Conservation (phyloP, 305 asterid genomes). For the Ilex paraguariensis region DNA sequence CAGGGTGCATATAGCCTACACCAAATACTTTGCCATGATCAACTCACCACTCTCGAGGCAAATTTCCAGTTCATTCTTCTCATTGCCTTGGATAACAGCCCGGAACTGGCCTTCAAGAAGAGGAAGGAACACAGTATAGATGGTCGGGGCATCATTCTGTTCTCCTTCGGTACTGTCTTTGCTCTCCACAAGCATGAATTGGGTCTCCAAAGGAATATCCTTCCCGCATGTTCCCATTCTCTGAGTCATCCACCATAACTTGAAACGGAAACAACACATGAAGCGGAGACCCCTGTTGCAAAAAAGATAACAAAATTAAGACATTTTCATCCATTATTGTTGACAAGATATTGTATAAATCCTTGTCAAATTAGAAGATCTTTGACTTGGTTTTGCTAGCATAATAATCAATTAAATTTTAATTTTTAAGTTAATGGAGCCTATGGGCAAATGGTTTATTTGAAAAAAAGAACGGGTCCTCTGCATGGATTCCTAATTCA, state of each 20-base stretch:
- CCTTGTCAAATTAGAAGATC: not conserved
- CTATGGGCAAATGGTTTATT: too few relatives aligned
- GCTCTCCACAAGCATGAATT: constrained; percentile 94
- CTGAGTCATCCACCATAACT: constrained; percentile 99
- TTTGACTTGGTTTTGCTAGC: too few relatives aligned
- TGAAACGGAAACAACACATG: constrained; percentile 94
- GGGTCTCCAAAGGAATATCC: constrained; percentile 93
- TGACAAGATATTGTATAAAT: not conserved
- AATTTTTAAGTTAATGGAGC: too few relatives aligned
- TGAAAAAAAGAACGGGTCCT: too few relatives aligned
- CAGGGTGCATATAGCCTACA: constrained; percentile 13
- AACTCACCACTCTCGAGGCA: constrained; percentile 97
- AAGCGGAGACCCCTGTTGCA: constrained; percentile 71
- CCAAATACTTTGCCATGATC: constrained; percentile 19
- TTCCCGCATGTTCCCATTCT: constrained; percentile 90
- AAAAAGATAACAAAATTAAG: constrained; percentile 3
- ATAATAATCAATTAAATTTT: too few relatives aligned
- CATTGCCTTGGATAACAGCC: constrained; percentile 94
- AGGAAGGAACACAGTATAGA: constrained; percentile 86
- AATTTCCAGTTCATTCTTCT: constrained; percentile 77
- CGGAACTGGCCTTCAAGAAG: constrained; percentile 94
- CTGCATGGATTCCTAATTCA: too few relatives aligned
- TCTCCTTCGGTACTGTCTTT: constrained; percentile 58
- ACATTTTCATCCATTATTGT: not conserved
- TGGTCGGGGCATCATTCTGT: constrained; percentile 50